Base-by-base conservation (phyloP, 345 rosid genomes). In the Alliaria petiolata region DNA sequence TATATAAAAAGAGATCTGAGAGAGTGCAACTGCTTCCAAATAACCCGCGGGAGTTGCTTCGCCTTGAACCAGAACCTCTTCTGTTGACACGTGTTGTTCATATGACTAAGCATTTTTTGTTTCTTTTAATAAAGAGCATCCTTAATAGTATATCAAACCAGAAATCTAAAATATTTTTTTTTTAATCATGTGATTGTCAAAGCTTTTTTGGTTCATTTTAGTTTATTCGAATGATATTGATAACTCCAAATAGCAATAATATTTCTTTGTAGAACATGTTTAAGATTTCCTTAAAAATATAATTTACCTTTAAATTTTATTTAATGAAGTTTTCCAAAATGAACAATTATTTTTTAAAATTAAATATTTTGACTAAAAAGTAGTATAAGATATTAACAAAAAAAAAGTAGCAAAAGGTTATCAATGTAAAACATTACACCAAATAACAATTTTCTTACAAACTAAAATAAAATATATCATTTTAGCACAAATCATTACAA, bases 31-130 rank as follows among this genome's bases (percentile, higher is more conserved):
- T 36, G 65, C 45, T 45, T 69, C 69, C 74, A 63, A 64, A 57
- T 9, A 66, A 74, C 43, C 65, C 66, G 79, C 75, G 69, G 74
- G 74, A 66, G 76, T 64, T 73, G 26, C 35, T 65, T 56, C 30
- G 26, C 22, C 43, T 56, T 73, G 6, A 65, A 45, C 43, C 33
- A 56, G n/a, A 17, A 64, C 50, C 62, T 72, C 16, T 4, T 14
- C 0, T 46, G 3, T 35, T 17, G 71, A 73, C 77, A 65, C 65
- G 54, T 62, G 31, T 0, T 73, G 71, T 73, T 6, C 26, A n/a
- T 47, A 47, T 73, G 71, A 73, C 71, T 73, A 73, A 73, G 77
- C 66, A 73, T 17, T 55, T 11, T 63, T 61, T 30, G 47, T 5
- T 22, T 7, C 47, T 34, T 63, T 28, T 34, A n/a, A 33, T 47